Conservation (phyloP, 495 filamentous ascomycete genomes). For the Neurospora sp. region DNA sequence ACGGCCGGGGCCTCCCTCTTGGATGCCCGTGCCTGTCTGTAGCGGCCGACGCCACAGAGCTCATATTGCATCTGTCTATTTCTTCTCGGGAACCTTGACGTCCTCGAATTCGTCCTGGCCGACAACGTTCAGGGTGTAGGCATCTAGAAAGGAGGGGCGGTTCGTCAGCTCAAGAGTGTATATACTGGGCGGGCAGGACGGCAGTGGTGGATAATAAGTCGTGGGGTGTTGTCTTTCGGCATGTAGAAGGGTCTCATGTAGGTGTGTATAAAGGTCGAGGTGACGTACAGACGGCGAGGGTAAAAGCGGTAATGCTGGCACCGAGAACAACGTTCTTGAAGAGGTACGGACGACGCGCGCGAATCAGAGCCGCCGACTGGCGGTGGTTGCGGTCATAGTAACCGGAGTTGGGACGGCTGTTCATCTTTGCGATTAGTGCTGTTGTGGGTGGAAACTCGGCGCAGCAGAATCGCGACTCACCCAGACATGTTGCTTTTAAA, state of each 20-base stretch:
- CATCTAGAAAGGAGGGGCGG: constrained; percentile 44
- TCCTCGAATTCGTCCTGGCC: constrained; percentile 98
- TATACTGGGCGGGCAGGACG: not conserved
- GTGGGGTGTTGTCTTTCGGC: not conserved
- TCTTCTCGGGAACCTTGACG: constrained; percentile 66
- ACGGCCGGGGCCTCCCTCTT: not conserved
- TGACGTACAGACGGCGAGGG: constrained; percentile 63
- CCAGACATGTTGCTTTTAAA: constrained; percentile 10
- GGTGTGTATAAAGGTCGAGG: not conserved
- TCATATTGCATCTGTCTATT: constrained; percentile 8
- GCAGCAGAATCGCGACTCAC: constrained; percentile 1
- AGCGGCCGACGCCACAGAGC: not conserved
- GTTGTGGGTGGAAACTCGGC: not conserved
- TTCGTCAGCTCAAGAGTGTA: not conserved
- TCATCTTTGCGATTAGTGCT: not conserved
- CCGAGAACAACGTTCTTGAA: constrained; percentile 80
- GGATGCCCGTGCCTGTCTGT: not conserved
- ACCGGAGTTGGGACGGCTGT: constrained; percentile 39
- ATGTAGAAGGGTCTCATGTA: not conserved
- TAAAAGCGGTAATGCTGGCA: constrained; percentile 54
- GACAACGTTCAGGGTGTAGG: constrained; percentile 79
- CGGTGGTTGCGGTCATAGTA: constrained; percentile 85
- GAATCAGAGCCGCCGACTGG: constrained; percentile 73
- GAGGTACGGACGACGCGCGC: constrained; percentile 83
- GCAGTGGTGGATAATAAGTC: not conserved